Conservation (phyloP, 202 grass and related monocot genomes). For the Setaria italica region DNA sequence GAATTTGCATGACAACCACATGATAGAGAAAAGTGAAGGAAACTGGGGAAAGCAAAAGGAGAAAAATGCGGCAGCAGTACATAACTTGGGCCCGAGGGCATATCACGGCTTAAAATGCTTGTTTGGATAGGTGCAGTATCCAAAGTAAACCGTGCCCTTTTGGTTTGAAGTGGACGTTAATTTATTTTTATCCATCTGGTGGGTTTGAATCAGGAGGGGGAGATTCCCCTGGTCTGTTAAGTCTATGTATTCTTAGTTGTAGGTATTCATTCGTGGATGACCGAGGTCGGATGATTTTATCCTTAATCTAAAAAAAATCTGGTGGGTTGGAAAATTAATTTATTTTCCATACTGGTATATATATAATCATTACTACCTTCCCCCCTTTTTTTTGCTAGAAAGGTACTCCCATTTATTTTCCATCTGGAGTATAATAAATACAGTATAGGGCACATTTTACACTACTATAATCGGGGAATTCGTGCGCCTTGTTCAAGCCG, state of each 20-base stretch:
- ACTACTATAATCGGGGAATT: no score
- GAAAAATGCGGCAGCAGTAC: not conserved
- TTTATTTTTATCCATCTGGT: not conserved
- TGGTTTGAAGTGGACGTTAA: not conserved
- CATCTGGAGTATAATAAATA: not conserved
- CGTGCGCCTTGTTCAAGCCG: no score
- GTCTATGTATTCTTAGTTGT: no score
- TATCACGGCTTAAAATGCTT: not conserved
- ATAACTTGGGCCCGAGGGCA: conserved; percentile 2
- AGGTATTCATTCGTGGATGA: no score
- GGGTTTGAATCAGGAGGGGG: no score
- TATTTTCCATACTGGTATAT: not conserved
- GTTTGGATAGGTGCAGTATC: not conserved
- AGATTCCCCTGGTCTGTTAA: no score
- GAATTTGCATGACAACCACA: not conserved
- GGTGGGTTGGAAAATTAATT: not conserved
- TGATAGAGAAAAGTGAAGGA: not conserved
- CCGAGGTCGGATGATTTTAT: no score
- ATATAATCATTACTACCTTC: not conserved
- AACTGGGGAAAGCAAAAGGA: not conserved
- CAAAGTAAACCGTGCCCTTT: not conserved
- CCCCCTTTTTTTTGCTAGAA: not conserved
- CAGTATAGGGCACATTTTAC: not conserved
- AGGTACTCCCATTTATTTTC: no score
- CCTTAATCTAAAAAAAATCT: no score